Conservation (phyloP, 208 protist species). For the Plasmodiophora brassicae region DNA sequence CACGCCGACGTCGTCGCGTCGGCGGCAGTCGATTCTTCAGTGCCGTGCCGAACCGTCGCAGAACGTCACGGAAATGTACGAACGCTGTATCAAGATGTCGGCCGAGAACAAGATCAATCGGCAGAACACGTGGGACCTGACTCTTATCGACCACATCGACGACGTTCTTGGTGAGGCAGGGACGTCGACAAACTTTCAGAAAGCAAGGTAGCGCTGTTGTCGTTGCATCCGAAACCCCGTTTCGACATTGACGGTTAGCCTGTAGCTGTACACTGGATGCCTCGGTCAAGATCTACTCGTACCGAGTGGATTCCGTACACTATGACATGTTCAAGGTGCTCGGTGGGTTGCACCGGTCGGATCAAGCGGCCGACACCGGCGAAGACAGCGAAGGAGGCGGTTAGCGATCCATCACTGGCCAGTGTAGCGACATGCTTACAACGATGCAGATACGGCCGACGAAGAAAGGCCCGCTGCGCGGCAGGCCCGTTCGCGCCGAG, state of each 20-base stretch:
- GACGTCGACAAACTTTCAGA: slow-evolving; percentile 28
- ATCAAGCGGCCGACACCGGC: neutral
- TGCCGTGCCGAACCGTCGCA: neutral
- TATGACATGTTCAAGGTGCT: slow-evolving; percentile 39
- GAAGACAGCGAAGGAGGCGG: neutral
- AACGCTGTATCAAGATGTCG: slow-evolving; percentile 30
- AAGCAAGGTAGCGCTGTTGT: neutral
- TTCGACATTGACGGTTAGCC: neutral
- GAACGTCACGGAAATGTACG: slow-evolving; percentile 17
- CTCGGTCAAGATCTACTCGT: slow-evolving; percentile 32
- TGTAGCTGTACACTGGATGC: slow-evolving; percentile 28
- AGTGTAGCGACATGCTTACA: neutral
- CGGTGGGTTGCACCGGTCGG: neutral
- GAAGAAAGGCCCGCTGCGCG: neutral
- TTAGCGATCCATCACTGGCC: neutral
- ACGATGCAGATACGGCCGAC: neutral
- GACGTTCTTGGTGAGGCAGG: neutral
- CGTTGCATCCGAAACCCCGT: neutral
- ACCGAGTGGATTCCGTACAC: slow-evolving; percentile 37
- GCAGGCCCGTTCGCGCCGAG: neutral
- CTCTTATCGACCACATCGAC: slow-evolving; percentile 38
- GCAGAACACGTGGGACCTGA: slow-evolving; percentile 36
- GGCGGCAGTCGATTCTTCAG: neutral
- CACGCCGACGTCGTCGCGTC: neutral
- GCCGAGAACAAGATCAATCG: slow-evolving; percentile 37